These are phyloP conservation scores for Hamigera avellanea DNA, from an alignment of 495 filamentous ascomycete species.

Conservation along the genomic window DNA sequence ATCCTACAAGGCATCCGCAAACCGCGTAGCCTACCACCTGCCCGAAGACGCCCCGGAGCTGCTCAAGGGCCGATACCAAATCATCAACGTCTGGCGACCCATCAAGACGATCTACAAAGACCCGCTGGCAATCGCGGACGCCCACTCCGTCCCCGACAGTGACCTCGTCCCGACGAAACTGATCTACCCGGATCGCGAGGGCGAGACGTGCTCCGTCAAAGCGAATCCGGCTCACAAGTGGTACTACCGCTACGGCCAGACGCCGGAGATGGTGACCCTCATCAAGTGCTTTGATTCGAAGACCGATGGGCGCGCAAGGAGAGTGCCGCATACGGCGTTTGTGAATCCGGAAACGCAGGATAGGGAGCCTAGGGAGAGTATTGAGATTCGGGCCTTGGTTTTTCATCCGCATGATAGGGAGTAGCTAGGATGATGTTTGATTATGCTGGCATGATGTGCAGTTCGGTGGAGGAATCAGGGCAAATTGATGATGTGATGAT, in stretches of 20 bases:
- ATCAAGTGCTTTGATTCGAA: constrained; percentile 67
- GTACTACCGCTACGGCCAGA: constrained; percentile 41
- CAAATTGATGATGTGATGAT: too few species aligned
- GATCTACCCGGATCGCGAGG: constrained; percentile 38
- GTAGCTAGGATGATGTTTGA: too few species aligned
- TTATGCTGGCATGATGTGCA: too few species aligned
- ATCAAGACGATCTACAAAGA: constrained; percentile 53
- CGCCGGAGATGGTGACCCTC: constrained; percentile 47
- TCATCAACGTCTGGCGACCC: constrained; percentile 74
- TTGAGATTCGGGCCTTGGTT: too few species aligned
- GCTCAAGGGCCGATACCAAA: constrained; percentile 53
- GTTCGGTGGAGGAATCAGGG: too few species aligned
- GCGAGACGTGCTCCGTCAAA: constrained; percentile 34
- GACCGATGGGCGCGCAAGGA: constrained; percentile 38
- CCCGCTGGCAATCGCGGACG: constrained; percentile 51
- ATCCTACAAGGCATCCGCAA: constrained; percentile 45
- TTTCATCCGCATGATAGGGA: too few species aligned
- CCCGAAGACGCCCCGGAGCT: constrained; percentile 51
- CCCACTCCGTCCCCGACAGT: constrained; percentile 28
- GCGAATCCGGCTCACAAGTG: constrained; percentile 33
- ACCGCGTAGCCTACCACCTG: constrained; percentile 48
- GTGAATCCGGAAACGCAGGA: constrained; percentile 40
- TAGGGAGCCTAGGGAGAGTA: too few species aligned
- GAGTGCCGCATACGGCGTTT: constrained; percentile 55
- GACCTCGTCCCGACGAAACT: constrained; percentile 35